These are phyloP conservation scores for Evernia prunastri DNA, from an alignment of 495 filamentous ascomycete genomes.

Conservation along the genomic window DNA sequence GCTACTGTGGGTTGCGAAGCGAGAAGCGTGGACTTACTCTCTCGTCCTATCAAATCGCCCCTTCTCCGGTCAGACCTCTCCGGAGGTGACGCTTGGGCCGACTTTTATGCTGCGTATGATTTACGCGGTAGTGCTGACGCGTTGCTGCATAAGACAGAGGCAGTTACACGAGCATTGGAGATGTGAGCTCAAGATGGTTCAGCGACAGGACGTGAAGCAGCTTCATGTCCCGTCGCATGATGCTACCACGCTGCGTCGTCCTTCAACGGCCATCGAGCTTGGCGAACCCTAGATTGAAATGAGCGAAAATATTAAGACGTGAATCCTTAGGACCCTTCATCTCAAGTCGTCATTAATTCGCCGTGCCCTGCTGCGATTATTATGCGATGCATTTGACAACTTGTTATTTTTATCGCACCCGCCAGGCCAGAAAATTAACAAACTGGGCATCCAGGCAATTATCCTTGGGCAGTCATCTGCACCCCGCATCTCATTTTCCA, in stretches of 20 bases:
- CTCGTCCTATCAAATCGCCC: not conserved
- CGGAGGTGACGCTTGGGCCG: not conserved
- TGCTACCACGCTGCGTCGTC: not conserved
- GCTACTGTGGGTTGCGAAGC: no score
- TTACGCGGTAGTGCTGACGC: not conserved
- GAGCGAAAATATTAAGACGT: no score
- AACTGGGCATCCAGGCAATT: not conserved
- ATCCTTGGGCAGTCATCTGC: not conserved
- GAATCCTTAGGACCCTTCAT: not conserved
- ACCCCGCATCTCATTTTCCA: constrained; percentile 6
- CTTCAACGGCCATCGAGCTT: not conserved
- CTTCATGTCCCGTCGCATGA: not conserved
- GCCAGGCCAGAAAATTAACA: not conserved
- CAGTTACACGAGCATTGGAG: not conserved
- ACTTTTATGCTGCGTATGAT: not conserved
- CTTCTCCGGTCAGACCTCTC: constrained; percentile 2
- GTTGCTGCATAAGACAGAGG: not conserved
- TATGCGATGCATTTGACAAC: not conserved
- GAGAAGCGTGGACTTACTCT: not conserved
- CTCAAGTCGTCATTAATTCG: not conserved
- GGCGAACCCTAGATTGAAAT: not conserved
- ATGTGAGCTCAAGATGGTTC: no score
- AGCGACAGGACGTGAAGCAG: no score
- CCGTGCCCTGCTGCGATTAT: not conserved
- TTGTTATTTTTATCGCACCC: not conserved